Conservation (phyloP, 148 eudicot species). For the Vaccinium darrowii region DNA sequence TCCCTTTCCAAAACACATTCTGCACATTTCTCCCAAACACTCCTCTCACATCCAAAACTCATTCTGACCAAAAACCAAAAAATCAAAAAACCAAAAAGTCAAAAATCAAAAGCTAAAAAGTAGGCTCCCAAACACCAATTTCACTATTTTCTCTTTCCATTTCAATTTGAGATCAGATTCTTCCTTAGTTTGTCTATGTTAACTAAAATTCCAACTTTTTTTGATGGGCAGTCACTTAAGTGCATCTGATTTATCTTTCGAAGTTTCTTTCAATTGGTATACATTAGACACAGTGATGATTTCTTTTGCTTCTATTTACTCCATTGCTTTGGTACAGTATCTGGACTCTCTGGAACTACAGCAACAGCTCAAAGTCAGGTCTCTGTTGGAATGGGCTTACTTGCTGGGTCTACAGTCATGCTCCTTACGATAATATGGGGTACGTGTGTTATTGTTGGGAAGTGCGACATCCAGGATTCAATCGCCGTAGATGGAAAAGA, state of each 20-base stretch:
- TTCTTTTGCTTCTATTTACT: neutral
- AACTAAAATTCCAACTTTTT: neutral
- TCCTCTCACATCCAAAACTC: too few species aligned
- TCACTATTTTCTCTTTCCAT: neutral
- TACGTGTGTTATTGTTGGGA: slow-evolving; percentile 74
- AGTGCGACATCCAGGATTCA: slow-evolving; percentile 60
- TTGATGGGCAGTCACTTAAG: neutral
- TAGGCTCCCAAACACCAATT: too few species aligned
- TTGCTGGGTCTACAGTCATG: slow-evolving; percentile 97
- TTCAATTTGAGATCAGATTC: neutral
- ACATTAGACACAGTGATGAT: neutral
- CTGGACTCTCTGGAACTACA: slow-evolving; percentile 81
- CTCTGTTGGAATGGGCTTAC: slow-evolving; percentile 93
- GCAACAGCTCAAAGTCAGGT: slow-evolving; percentile 82
- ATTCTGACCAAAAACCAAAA: too few species aligned
- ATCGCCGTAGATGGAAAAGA: slow-evolving; percentile 55
- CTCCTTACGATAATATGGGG: slow-evolving; percentile 91
- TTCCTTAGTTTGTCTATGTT: neutral
- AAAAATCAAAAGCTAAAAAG: too few species aligned
- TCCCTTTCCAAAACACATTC: too few species aligned
- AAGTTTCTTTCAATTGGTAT: neutral
- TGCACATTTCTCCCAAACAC: too few species aligned
- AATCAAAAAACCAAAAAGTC: too few species aligned
- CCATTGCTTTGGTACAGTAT: slow-evolving; percentile 43
- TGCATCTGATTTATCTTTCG: neutral